Evolutionary conservation across 768 basidiomycete species (phyloP).

Genomic region (Boletus rex-veris): DNA sequence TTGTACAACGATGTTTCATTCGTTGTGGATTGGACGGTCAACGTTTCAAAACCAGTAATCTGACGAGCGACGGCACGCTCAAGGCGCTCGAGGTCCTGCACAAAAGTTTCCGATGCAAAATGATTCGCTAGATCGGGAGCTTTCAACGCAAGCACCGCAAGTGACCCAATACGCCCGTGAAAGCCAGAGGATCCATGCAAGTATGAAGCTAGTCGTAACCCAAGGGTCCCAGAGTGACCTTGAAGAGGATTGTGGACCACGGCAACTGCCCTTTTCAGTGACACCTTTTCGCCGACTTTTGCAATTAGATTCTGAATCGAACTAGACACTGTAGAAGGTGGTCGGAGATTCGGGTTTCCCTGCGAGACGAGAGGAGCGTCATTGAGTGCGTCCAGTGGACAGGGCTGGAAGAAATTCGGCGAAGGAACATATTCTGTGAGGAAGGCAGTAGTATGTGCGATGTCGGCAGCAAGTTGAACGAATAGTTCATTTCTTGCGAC

Average conservation of each 20-base stretch:
- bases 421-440: constrained; percentile 44
- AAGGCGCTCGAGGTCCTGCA: constrained; percentile 55
- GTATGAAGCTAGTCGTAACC: constrained; percentile 54
- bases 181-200: constrained; percentile 53
- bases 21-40: constrained; percentile 38
- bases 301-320: constrained; percentile 69
- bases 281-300: constrained; percentile 78
- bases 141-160: constrained; percentile 54
- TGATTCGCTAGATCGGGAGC: constrained; percentile 44
- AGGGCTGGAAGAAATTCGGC: constrained; percentile 42
- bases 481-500: constrained; percentile 87
- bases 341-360: constrained; percentile 27
- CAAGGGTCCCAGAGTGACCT: constrained; percentile 32
- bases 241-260: constrained; percentile 38
- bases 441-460: constrained; percentile 82
- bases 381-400: constrained; percentile 48
- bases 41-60: constrained; percentile 78
- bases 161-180: constrained; percentile 58
- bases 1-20: constrained; percentile 61
- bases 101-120: constrained; percentile 47
- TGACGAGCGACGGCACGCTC: constrained; percentile 81
- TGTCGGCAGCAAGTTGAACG: constrained; percentile 66
- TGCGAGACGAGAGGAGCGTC: constrained; percentile 67
- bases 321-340: constrained; percentile 49
- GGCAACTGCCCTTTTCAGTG: constrained; percentile 55